Evolutionary conservation across 2,329 filamentous ascomycete genomes (phyloP).

Genomic region (Colletotrichum somersetense): DNA sequence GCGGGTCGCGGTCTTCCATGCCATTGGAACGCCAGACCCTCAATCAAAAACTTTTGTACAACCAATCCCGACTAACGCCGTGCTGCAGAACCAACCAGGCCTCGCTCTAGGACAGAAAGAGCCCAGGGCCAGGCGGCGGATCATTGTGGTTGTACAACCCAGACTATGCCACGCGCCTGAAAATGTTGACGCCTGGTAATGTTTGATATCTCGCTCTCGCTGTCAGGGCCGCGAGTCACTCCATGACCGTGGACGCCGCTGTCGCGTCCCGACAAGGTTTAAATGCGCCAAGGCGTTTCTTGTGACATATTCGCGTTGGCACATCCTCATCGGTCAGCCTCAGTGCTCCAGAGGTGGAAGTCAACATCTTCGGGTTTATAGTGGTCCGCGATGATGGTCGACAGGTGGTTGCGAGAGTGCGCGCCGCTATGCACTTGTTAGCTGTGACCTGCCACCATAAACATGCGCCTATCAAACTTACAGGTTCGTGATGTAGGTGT

Average conservation of each 20-base stretch:
- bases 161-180: constrained; percentile 34
- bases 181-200: constrained; percentile 19
- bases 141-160: constrained; percentile 22
- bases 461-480: constrained; percentile 51
- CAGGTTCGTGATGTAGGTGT: constrained; percentile 87
- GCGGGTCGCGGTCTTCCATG: constrained; percentile 27
- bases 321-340: constrained; percentile 47
- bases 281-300: constrained; percentile 32
- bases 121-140: constrained; percentile 10
- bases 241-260: constrained; percentile 24
- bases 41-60: constrained; percentile 4
- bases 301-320: background rate
- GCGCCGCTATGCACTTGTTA: constrained; percentile 63
- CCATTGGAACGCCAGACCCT: constrained; percentile 34
- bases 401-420: constrained; percentile 79
- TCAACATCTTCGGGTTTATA: constrained; percentile 81
- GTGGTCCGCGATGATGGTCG: constrained; percentile 79
- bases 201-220: constrained; percentile 21
- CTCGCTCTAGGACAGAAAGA: constrained; percentile 29
- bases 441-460: background rate
- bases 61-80: constrained; percentile 24
- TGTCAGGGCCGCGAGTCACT: constrained; percentile 27
- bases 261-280: constrained; percentile 37
- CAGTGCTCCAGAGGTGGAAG: constrained; percentile 62
- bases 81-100: constrained; percentile 28